Percentiles rank a stretch among this genome's conserved stretches.
phyloP scores from a whole-genome alignment of 164 flowering plant species.

The Brasenia schreberi region DNA sequence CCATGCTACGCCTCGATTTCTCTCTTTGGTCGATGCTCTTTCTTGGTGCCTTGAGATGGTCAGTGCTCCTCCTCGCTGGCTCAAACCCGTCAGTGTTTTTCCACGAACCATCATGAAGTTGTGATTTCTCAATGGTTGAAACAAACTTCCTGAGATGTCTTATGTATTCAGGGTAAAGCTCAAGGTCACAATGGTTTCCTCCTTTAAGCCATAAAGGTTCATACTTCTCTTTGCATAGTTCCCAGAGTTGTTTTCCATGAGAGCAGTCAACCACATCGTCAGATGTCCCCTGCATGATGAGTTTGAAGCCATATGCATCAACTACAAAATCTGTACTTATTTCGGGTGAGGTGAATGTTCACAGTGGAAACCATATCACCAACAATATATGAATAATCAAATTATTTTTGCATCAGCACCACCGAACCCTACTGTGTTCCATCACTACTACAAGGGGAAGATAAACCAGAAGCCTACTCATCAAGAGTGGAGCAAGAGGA shows the following conservation, averaged over 20 bases:
- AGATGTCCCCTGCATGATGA: constrained; percentile 55
- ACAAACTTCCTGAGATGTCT: constrained; percentile 76
- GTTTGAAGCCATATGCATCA: neutral
- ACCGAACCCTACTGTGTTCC: too few relatives aligned
- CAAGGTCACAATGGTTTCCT: constrained; percentile 75
- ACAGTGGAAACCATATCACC: too few relatives aligned
- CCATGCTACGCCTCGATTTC: constrained; percentile 27
- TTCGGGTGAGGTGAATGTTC: too few relatives aligned
- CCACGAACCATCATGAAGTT: constrained; percentile 38
- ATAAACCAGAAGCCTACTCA: too few relatives aligned
- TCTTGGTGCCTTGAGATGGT: constrained; percentile 33
- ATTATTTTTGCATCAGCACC: too few relatives aligned
- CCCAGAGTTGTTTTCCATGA: constrained; percentile 86
- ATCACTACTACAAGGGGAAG: too few relatives aligned
- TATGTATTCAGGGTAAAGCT: constrained; percentile 64
- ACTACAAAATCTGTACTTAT: neutral
- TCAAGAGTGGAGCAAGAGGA: too few relatives aligned
- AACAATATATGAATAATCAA: too few relatives aligned
- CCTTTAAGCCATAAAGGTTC: constrained; percentile 89
- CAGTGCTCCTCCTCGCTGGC: constrained; percentile 34
- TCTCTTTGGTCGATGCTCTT: constrained; percentile 33
- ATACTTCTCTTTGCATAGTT: constrained; percentile 68
- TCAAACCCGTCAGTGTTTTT: constrained; percentile 34
- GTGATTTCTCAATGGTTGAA: constrained; percentile 47
- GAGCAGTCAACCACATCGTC: constrained; percentile 88